Evolutionary conservation across 192 early-diverging fungal species (phyloP), one percentile per base, ranked within the genome.

Genomic region (Coemansia sp.): DNA sequence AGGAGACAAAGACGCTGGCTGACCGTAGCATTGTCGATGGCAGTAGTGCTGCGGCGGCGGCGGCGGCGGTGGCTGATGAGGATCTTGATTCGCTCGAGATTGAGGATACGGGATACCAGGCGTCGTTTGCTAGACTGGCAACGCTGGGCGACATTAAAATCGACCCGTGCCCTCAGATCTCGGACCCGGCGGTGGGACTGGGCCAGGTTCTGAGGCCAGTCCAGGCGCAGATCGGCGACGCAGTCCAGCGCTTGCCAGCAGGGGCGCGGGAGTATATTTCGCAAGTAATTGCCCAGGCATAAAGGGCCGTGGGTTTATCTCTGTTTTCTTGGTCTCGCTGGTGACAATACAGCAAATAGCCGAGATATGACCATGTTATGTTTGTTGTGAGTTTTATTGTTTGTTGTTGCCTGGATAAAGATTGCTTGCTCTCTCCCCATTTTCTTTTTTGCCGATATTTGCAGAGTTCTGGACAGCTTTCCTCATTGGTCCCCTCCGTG

Each of bases 71-170:
- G 14, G 82, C 88, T 22, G 83, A 86, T 39, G 88, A 88, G 71
- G 86, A 86, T 27, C 76, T 91, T 31, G 85, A 88, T 58, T 81
- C 85, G 36, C 77, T 89, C 2, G 94, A 96, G 74, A 82, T 94
- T 43, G 93, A 95, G 58, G 91, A 92, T 8, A 83, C 87, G 1
- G 93, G 93, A 14, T 94, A 94, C 66, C 92, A 95, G 67, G 91
- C 92, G 19, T 87, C 90, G 37, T 98, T 91, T 82, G 82, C 94
- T 4, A 86, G 89, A 42, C 80, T 97, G 37, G 85, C 89, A 12
- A 90, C 94, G 0, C 82, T 91, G 20, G 81, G 87, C 19, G 87
- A 86, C 9, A 61, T 87, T 38, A 86, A 87, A 59, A 71, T 83
- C n/a, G 90, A 93, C 60, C 87, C 87, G n/a, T 85, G 86, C 31